A percentile compares a stretch with the other conserved stretches of the same genome.
These are phyloP conservation scores for Bryoglossum gracile DNA, from an alignment of 495 filamentous ascomycete genomes.

Conservation along the genomic window DNA sequence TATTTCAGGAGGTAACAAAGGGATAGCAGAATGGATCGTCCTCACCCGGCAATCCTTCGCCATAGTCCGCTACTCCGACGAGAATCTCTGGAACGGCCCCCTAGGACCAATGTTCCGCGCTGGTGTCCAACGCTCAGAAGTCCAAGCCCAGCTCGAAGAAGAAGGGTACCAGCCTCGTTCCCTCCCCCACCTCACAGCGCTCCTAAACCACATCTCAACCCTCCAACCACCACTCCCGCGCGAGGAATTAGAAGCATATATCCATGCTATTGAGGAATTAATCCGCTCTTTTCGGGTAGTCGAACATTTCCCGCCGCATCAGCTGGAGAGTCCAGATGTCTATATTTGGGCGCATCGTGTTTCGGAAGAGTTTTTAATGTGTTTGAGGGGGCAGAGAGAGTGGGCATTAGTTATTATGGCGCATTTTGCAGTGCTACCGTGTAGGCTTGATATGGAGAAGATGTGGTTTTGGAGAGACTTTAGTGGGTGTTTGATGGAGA, in stretches of 20 bases:
- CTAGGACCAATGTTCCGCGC: slow-evolving; percentile 27
- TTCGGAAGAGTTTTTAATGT: slow-evolving; percentile 25
- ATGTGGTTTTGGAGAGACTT: slow-evolving; percentile 35
- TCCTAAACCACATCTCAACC: background rate
- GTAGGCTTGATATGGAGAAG: slow-evolving; percentile 27
- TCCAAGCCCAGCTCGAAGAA: background rate
- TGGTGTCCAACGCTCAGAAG: slow-evolving; percentile 13
- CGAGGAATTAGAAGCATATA: slow-evolving; percentile 7
- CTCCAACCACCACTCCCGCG: background rate
- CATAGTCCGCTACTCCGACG: slow-evolving; percentile 25
- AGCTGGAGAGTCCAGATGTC: slow-evolving; percentile 25
- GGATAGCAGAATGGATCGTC: slow-evolving; percentile 33
- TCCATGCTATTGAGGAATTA: slow-evolving; percentile 3
- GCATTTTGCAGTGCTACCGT: slow-evolving; percentile 32
- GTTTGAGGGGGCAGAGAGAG: slow-evolving; percentile 28
- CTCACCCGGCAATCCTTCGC: slow-evolving; percentile 31
- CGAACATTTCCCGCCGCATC: background rate
- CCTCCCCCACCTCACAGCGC: background rate
- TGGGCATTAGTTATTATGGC: slow-evolving; percentile 34
- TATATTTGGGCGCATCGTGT: slow-evolving; percentile 34
- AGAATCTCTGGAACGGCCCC: slow-evolving; percentile 20
- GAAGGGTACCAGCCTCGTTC: background rate
- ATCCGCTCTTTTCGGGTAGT: background rate
- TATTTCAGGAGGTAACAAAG: slow-evolving; percentile 29
- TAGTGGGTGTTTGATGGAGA: slow-evolving; percentile 29